Conservation (phyloP, 2,329 filamentous ascomycete species). For the Colletotrichum magnum region DNA sequence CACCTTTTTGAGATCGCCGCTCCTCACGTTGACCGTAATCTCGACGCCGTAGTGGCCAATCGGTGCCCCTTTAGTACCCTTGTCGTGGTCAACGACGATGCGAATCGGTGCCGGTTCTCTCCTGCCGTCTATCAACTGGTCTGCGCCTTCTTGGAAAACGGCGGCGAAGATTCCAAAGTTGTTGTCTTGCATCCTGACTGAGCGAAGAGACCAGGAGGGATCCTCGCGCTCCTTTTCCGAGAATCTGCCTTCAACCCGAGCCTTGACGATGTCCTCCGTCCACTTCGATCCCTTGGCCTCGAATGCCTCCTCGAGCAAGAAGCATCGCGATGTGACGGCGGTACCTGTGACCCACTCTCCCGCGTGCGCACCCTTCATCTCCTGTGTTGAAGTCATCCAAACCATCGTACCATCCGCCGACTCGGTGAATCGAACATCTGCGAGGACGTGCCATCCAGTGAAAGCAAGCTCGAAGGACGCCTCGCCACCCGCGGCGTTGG, state of each 20-base stretch:
- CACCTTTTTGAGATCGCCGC: constrained; percentile 65
- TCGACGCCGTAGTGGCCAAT: constrained; percentile 79
- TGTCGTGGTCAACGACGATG: constrained; percentile 80
- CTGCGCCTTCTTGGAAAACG: constrained; percentile 79
- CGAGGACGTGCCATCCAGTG: constrained; percentile 78
- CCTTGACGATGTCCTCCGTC: constrained; percentile 89
- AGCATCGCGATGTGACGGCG: constrained; percentile 73
- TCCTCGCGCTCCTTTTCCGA: constrained; percentile 86
- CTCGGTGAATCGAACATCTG: constrained; percentile 81
- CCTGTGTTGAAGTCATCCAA: constrained; percentile 77
- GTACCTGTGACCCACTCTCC: constrained; percentile 64
- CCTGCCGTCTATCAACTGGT: constrained; percentile 73
- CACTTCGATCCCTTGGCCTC: constrained; percentile 83
- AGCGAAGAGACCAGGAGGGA: constrained; percentile 84
- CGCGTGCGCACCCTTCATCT: constrained; percentile 69
- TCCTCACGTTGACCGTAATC: constrained; percentile 75
- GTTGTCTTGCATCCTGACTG: constrained; percentile 73
- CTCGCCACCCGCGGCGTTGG: constrained; percentile 72
- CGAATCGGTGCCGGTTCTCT: constrained; percentile 78
- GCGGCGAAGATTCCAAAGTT: constrained; percentile 74
- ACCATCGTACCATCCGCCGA: constrained; percentile 74
- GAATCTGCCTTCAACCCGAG: constrained; percentile 87
- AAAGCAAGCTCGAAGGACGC: constrained; percentile 81
- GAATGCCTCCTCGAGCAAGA: constrained; percentile 81
- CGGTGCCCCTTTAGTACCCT: constrained; percentile 75